phyloP scores from a whole-genome alignment of 805 yeast species.

The Vanderwaltozyma polyspora region DNA sequence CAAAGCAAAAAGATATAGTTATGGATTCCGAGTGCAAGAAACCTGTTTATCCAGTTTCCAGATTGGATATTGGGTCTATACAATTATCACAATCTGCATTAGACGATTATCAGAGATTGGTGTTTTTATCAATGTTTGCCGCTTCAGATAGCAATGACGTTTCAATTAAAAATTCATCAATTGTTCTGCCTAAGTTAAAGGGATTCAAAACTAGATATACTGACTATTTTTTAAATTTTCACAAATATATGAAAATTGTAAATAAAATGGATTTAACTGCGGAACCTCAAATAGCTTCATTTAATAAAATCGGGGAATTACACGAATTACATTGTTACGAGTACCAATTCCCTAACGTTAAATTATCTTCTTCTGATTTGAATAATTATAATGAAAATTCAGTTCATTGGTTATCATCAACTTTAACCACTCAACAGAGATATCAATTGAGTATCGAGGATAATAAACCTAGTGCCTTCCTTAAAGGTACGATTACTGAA shows the following conservation, averaged over 20 bases:
- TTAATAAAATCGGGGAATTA: background rate
- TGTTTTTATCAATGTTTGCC: constrained; percentile 11
- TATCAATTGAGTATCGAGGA: too few species aligned
- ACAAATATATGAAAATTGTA: constrained; percentile 1
- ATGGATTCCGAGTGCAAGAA: too few species aligned
- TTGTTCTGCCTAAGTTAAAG: background rate
- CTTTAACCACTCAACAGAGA: too few species aligned
- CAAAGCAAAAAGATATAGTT: too few species aligned
- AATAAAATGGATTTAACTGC: background rate
- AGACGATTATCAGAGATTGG: constrained; percentile 26
- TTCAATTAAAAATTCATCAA: background rate
- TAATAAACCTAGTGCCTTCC: too few species aligned
- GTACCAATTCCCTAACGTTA: constrained; percentile 19
- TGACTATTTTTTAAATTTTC: background rate
- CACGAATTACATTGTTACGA: constrained; percentile 19
- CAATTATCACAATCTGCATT: constrained; percentile 15
- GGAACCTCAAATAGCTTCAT: background rate
- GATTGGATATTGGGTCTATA: constrained; percentile 9
- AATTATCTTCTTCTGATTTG: background rate
- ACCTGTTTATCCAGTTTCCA: constrained; percentile 10
- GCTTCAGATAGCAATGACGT: too few species aligned
- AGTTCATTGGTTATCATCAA: too few species aligned
- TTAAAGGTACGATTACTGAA: background rate
- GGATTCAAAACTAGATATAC: constrained; percentile 1
- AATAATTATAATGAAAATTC: too few species aligned